Evolutionary conservation across 2,329 filamentous ascomycete genomes (phyloP).

Genomic region (Colletotrichum sp.): DNA sequence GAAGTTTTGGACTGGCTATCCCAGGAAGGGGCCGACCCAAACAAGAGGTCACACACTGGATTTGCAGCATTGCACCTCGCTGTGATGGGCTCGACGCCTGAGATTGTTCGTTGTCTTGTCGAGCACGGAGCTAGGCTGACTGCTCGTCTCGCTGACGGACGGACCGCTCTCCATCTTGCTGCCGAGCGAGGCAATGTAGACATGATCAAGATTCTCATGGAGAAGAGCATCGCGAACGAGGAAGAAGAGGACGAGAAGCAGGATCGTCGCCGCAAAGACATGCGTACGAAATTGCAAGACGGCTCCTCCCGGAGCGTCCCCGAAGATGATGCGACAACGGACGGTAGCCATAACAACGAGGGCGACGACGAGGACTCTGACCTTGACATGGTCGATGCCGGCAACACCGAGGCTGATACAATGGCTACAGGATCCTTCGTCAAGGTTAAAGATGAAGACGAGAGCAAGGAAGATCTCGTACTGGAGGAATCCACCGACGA

Average conservation of each 20-base stretch:
- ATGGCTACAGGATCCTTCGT: conserved; percentile 77
- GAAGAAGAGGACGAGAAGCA: conserved; percentile 67
- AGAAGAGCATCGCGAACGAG: conserved; percentile 77
- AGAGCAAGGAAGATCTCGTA: conserved; percentile 41
- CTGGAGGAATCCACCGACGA: conserved; percentile 64
- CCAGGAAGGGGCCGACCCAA: conserved; percentile 72
- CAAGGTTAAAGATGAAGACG: conserved; percentile 61
- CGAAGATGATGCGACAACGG: conserved; percentile 27
- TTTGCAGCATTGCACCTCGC: conserved; percentile 82
- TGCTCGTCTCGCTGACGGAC: conserved; percentile 77
- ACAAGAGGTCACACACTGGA: conserved; percentile 79
- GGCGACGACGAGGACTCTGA: conserved; percentile 39
- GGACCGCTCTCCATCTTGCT: conserved; percentile 83
- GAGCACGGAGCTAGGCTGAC: conserved; percentile 76
- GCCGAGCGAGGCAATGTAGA: conserved; percentile 70
- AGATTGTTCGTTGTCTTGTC: conserved; percentile 74
- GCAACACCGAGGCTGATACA: conserved; percentile 57
- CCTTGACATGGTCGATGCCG: conserved; percentile 49
- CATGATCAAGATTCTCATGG: conserved; percentile 75
- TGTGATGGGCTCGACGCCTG: conserved; percentile 68
- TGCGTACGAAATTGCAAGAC: conserved; percentile 30
- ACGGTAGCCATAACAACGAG: conserved; percentile 36
- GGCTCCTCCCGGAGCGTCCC: conserved; percentile 27
- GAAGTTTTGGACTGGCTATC: conserved; percentile 73
- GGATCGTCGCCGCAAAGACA: conserved; percentile 50